Evolutionary conservation across 352 stramenopile genomes (phyloP), one percentile per base, ranked within the genome.

Genomic region (Phytophthora constricta): DNA sequence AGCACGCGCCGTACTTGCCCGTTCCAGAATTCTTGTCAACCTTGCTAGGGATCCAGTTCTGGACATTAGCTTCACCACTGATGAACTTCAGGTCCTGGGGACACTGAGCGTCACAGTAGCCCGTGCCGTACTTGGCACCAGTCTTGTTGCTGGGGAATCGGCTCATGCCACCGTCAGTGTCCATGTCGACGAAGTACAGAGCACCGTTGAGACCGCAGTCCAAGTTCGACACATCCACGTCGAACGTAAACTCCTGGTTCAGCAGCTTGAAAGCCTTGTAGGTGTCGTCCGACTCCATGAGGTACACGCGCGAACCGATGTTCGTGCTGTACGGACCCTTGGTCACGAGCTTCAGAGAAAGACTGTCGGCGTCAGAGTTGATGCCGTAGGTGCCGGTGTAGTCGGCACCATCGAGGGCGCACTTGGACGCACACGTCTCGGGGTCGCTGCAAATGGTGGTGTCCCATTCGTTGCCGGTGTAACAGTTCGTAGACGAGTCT

Each of bases 151-250:
- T 63, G 27, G 61, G n/a, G 41, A 47, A 47, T n/a, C 41, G 62
- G 22, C 51, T 34, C 57, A 68, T 79, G 58, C 74, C 70, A 3
- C 74, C 74, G 37, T 82, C 74, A 13, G 25, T 23, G 34, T 77
- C 62, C 72, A 83, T 83, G 47, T 78, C 56, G 39, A 83, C 75
- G 43, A 83, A 83, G 68, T 83, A 83, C 27, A 83, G 47, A 33
- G 75, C 75, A 45, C 75, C 75, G 63, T 83, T 83, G 39, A 74
- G 39, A 8, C 75, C 75, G 31, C 75, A 83, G 5, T 63, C 62
- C 16, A 80, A 49, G 33, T 70, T 37, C 14, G 71, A 80, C 10
- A 77, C 75, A 51, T 83, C 75, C 22, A 83, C 69, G 39, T 78
- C 69, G 20, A 83, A 74, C 4, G 75, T 56, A 46, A 80, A 78